Percentiles rank a stretch among this genome's conserved stretches.
Conservation (phyloP, 2,329 filamentous ascomycete genomes). For the Fusarium anthophilum region DNA sequence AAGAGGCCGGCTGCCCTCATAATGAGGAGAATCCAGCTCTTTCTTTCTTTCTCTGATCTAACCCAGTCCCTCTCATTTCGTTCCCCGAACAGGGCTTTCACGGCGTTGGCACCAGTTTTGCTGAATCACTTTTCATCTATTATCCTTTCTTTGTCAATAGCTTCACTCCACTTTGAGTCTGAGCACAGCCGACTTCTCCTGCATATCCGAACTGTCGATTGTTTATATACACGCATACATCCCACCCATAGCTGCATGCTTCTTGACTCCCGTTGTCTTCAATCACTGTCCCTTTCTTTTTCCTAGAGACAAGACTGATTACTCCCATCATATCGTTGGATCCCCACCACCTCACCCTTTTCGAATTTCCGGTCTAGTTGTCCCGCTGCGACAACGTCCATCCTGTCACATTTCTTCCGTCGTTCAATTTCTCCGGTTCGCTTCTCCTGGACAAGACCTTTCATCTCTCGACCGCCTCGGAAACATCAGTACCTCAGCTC, state of each 20-base stretch:
- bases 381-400: slow-evolving; percentile 17
- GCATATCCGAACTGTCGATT: slow-evolving; percentile 22
- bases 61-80: not conserved
- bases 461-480: not conserved
- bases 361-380: not conserved
- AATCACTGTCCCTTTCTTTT: not conserved
- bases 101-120: not conserved
- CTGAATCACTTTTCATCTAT: not conserved
- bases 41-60: not conserved
- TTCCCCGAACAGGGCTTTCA: not conserved
- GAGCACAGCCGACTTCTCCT: slow-evolving; percentile 11
- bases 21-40: not conserved
- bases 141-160: slow-evolving; percentile 12
- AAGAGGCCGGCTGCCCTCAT: slow-evolving; percentile 13
- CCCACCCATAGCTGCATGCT: not conserved
- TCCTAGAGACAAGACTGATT: not conserved
- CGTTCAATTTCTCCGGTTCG: slow-evolving; percentile 18
- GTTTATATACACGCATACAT: slow-evolving; percentile 17
- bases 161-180: slow-evolving; percentile 23
- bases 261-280: not conserved
- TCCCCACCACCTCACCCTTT: slow-evolving; percentile 21
- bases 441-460: slow-evolving; percentile 2
- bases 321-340: slow-evolving; percentile 18
- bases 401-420: slow-evolving; percentile 20
- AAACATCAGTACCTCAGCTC: not conserved